Percentiles rank a stretch among this genome's conserved stretches.
phyloP scores from a whole-genome alignment of 768 basidiomycete species.

The Lyophyllum decastes region DNA sequence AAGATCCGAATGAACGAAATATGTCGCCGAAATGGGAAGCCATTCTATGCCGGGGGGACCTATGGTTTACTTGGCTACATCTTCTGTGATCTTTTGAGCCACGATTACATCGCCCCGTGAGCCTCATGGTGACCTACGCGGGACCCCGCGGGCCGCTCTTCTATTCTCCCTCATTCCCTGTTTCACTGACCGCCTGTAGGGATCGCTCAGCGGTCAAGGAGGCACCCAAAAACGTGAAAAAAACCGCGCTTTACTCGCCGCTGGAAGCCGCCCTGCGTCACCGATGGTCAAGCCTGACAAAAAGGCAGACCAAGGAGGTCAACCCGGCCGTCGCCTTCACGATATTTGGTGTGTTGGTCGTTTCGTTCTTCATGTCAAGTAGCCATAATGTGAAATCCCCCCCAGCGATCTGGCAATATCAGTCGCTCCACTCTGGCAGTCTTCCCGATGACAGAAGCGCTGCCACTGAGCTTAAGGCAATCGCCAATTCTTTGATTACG shows the following conservation, averaged over 20 bases:
- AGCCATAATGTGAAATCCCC: background rate
- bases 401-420: slow-evolving; percentile 84
- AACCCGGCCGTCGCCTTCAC: slow-evolving; percentile 74
- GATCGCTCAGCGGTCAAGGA: slow-evolving; percentile 65
- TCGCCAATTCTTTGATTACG: slow-evolving; percentile 61
- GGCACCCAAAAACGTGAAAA: slow-evolving; percentile 57
- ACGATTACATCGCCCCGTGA: slow-evolving; percentile 85
- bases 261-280: slow-evolving; percentile 64
- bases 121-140: slow-evolving; percentile 29
- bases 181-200: slow-evolving; percentile 35
- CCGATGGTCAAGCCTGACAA: slow-evolving; percentile 69
- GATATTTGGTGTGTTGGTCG: slow-evolving; percentile 59
- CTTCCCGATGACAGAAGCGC: slow-evolving; percentile 56
- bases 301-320: slow-evolving; percentile 80
- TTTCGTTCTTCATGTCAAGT: background rate
- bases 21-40: slow-evolving; percentile 73
- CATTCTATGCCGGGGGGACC: slow-evolving; percentile 90
- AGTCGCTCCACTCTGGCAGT: slow-evolving; percentile 52
- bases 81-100: slow-evolving; percentile 88
- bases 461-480: slow-evolving; percentile 58
- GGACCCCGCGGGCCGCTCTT: slow-evolving; percentile 10
- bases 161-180: slow-evolving; percentile 5
- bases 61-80: slow-evolving; percentile 93
- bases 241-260: slow-evolving; percentile 64
- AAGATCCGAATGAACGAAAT: slow-evolving; percentile 79